Base-by-base conservation (phyloP, 192 early-diverging fungal genomes). In the Helicostylum pulchrum region DNA sequence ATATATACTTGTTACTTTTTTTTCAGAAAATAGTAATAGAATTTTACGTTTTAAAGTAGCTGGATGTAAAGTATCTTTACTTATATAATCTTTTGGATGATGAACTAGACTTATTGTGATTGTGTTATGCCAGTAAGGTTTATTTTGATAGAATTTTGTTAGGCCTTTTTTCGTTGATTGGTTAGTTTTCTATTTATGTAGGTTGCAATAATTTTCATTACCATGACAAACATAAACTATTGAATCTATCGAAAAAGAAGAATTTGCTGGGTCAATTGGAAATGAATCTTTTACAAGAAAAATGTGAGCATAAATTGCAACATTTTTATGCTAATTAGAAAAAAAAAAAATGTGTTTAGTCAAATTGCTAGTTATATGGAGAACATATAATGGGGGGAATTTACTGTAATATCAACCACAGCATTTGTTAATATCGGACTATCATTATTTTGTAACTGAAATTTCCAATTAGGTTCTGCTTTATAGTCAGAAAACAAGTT, bases 101-200 rank as follows among this genome's bases (percentile, higher is more conserved):
- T 79, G 70, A 36, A 93, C 67, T 8, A 92, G 51, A 58, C 62
- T 70, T 17, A 93, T 54, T 12, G 89, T 93, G 46, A 92, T 60
- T 72, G 92, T 92, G 53, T 79, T 71, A 75, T 86, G 85, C 90
- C 90, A 93, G 76, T 93, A 88, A 6, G 34, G 17, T 39, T 48
- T 48, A 7, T 48, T 48, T 19, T 15, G 19, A 48, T n/a, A 48
- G 19, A 48, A 48, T 39, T 48, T 19, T 48, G 19, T 48, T 7
- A 54, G 30, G n/a, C 19, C 20, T 50, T 50, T 53, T 0, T 53
- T 53, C 14, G 17, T 34, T 32, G 14, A 15, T n/a, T 14, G 0
- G 23, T 20, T 32, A 15, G 6, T 12, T 2, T 14, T 26, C 17
- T 11, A 23, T 49, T 53, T 12, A 26, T 26, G 26, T 26, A 11